These are phyloP conservation scores for Smittium culicis DNA, from an alignment of 371 early-diverging fungal species.

Conservation along the genomic window DNA sequence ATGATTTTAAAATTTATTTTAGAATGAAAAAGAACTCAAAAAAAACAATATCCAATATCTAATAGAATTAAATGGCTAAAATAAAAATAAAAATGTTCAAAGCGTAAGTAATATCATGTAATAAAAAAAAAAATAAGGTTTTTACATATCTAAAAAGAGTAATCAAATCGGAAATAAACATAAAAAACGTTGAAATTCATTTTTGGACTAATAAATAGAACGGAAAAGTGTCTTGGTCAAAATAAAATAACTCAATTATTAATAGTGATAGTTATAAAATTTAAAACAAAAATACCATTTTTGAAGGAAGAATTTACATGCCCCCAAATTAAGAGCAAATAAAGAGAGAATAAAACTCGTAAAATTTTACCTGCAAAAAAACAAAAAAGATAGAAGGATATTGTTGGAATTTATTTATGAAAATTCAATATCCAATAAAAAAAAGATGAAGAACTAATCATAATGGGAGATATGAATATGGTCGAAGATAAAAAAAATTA, in stretches of 20 bases:
- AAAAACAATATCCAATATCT: not conserved
- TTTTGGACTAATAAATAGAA: not conserved
- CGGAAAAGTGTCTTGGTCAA: not conserved
- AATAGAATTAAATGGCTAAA: not conserved
- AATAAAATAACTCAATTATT: not conserved
- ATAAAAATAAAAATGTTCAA: not conserved
- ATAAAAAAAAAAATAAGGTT: not conserved
- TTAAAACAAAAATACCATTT: not conserved
- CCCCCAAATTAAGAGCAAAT: not conserved
- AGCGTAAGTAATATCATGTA: not conserved
- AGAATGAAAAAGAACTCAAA: not conserved
- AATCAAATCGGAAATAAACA: constrained; percentile 1
- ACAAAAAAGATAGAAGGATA: not conserved
- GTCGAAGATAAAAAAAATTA: constrained; percentile 1
- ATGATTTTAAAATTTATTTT: not conserved
- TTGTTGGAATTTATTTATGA: not conserved
- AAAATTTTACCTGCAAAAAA: not conserved
- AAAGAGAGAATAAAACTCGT: constrained; percentile 1
- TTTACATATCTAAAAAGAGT: not conserved
- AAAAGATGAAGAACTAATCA: constrained; percentile 1
- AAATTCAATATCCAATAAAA: not conserved
- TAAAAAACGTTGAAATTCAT: not conserved
- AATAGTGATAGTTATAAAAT: constrained; percentile 7
- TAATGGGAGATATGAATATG: constrained; percentile 5
- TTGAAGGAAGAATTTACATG: constrained; percentile 4